phyloP scores from a whole-genome alignment of 2,329 filamentous ascomycete species.

The Pseudocercospora crystallina region DNA sequence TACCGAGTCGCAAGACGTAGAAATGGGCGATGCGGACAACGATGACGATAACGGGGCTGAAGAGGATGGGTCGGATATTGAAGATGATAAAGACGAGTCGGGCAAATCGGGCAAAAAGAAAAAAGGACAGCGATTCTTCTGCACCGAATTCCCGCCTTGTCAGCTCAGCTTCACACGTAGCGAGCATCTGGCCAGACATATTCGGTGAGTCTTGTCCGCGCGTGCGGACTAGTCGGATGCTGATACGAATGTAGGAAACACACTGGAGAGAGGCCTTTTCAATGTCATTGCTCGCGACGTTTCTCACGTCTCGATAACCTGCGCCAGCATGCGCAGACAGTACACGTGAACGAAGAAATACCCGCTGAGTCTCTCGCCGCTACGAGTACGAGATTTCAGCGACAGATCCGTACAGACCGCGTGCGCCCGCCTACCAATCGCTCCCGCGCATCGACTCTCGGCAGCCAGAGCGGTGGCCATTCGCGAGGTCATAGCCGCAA shows the following conservation, averaged over 20 bases:
- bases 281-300: slow-evolving; percentile 88
- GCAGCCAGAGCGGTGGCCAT: slow-evolving; percentile 63
- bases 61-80: slow-evolving; percentile 56
- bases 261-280: slow-evolving; percentile 93
- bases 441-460: slow-evolving; percentile 73
- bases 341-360: slow-evolving; percentile 97
- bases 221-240: slow-evolving; percentile 8
- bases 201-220: slow-evolving; percentile 61
- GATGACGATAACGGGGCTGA: slow-evolving; percentile 73
- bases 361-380: slow-evolving; percentile 90
- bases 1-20: slow-evolving; percentile 63
- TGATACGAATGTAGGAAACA: slow-evolving; percentile 69
- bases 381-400: slow-evolving; percentile 85
- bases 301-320: slow-evolving; percentile 95
- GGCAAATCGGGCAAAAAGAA: slow-evolving; percentile 87
- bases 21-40: slow-evolving; percentile 67
- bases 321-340: slow-evolving; percentile 93
- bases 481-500: slow-evolving; percentile 79
- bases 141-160: slow-evolving; percentile 91
- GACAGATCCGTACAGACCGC: slow-evolving; percentile 85
- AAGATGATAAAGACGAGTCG: slow-evolving; percentile 55
- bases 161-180: slow-evolving; percentile 93
- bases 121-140: slow-evolving; percentile 94
- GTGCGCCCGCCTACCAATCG: slow-evolving; percentile 71
- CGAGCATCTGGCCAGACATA: slow-evolving; percentile 91